Evolutionary conservation across 257 asterid species (phyloP).

Genomic region (Buddleja alternifolia): DNA sequence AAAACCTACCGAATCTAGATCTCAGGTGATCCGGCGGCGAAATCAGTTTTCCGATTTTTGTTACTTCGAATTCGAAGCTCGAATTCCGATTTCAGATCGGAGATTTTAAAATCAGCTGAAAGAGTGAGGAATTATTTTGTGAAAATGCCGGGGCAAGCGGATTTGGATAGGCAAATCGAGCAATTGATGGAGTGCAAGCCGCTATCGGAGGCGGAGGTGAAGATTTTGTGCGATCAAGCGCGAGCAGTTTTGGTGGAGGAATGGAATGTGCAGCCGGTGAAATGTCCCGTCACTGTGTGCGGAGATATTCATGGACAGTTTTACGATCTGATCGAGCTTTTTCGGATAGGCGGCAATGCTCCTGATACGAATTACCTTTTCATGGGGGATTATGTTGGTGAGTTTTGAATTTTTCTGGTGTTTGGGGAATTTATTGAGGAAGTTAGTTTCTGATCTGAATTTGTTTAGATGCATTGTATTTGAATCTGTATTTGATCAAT

Average conservation of each 20-base stretch:
- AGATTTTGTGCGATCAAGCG: constrained; percentile 80
- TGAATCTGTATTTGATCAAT: neutral
- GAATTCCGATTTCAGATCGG: constrained; percentile 44
- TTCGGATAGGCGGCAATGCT: constrained; percentile 81
- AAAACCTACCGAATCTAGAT: constrained; percentile 37
- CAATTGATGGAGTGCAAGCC: constrained; percentile 96
- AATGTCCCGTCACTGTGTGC: constrained; percentile 93
- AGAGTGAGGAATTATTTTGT: constrained; percentile 14
- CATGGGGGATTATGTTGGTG: constrained; percentile 96
- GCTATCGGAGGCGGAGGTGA: constrained; percentile 78
- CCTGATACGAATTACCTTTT: constrained; percentile 92
- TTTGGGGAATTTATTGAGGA: constrained; percentile 7
- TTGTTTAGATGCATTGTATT: constrained; percentile 3
- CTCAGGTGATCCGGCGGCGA: constrained; percentile 37
- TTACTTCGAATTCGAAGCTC: constrained; percentile 6
- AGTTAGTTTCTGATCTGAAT: neutral
- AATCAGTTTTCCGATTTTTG: neutral
- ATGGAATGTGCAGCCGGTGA: constrained; percentile 95
- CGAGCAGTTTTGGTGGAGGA: constrained; percentile 85
- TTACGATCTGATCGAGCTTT: constrained; percentile 89
- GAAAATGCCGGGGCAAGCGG: constrained; percentile 83
- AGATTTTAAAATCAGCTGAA: constrained; percentile 27
- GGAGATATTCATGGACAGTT: constrained; percentile 94
- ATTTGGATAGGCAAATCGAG: constrained; percentile 87
- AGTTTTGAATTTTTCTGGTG: constrained; percentile 33